Evolutionary conservation across 225 moss, liverwort and hornwort species (phyloP).

Genomic region (Pleurozium schreberi): DNA sequence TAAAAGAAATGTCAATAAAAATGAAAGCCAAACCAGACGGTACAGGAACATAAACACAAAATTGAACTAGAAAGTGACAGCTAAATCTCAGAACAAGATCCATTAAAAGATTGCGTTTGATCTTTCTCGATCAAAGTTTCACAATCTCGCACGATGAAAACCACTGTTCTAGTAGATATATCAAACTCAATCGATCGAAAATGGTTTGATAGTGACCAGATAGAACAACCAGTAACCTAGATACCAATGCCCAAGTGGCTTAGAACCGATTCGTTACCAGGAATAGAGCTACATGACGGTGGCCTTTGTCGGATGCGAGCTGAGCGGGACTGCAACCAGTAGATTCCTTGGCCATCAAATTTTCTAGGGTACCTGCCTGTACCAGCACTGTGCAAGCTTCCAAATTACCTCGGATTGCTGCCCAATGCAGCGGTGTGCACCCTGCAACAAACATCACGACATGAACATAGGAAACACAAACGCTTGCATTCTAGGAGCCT

Average conservation of each 20-base stretch:
- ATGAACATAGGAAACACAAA: neutral
- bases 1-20: neutral
- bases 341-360: conserved; percentile 70
- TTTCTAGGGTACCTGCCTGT: conserved; percentile 73
- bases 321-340: conserved; percentile 67
- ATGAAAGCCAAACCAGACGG: neutral
- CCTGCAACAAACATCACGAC: conserved; percentile 27
- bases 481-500: neutral
- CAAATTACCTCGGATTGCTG: conserved; percentile 91
- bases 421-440: conserved; percentile 96
- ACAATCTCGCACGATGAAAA: neutral
- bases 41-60: neutral
- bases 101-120: neutral
- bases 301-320: conserved; percentile 81
- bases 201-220: neutral
- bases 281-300: conserved; percentile 92
- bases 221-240: neutral
- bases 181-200: neutral
- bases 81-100: neutral
- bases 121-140: neutral
- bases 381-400: conserved; percentile 99
- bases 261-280: conserved; percentile 28
- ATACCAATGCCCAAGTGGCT: neutral
- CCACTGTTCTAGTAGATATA: neutral
- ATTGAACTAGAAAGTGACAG: neutral